Percentiles rank a stretch among this genome's conserved stretches.
These are phyloP conservation scores for Phytophthora quininea DNA, from an alignment of 352 stramenopile genomes.

Conservation along the genomic window DNA sequence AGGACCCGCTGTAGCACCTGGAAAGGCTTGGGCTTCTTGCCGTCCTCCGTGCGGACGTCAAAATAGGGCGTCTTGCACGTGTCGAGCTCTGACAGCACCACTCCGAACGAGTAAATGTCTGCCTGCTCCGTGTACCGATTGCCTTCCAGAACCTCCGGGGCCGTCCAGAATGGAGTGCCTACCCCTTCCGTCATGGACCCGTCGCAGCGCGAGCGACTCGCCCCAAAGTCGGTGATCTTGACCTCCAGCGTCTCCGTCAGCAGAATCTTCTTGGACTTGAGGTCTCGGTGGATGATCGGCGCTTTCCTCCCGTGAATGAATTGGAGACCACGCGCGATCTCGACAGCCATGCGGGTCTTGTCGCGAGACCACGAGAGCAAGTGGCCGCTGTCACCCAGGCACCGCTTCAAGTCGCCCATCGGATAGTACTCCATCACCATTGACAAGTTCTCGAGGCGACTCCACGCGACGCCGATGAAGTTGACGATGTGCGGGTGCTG, in stretches of 20 bases:
- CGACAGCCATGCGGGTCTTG: constrained; percentile 54
- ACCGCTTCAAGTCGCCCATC: constrained; percentile 26
- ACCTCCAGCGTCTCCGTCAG: constrained; percentile 69
- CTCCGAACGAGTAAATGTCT: constrained; percentile 77
- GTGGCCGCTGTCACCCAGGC: constrained; percentile 26
- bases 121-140: constrained; percentile 59
- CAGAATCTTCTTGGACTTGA: constrained; percentile 68
- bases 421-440: constrained; percentile 45
- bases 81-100: constrained; percentile 57
- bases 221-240: constrained; percentile 86
- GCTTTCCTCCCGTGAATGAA: constrained; percentile 37
- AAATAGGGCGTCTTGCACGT: constrained; percentile 42
- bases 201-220: constrained; percentile 37
- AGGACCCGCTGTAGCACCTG: constrained; percentile 58
- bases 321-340: constrained; percentile 34
- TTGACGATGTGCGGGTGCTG: constrained; percentile 55
- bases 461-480: constrained; percentile 68
- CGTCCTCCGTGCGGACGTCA: constrained; percentile 24
- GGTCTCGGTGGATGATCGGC: constrained; percentile 39
- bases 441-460: constrained; percentile 35
- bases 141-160: constrained; percentile 71
- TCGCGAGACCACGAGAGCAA: constrained; percentile 39
- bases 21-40: constrained; percentile 33
- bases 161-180: constrained; percentile 86
- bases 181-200: constrained; percentile 61